A percentile compares a stretch with the other conserved stretches of the same genome.
Evolutionary conservation across 306 rosid genomes (phyloP).

Genomic region (Trifolium subterraneum): DNA sequence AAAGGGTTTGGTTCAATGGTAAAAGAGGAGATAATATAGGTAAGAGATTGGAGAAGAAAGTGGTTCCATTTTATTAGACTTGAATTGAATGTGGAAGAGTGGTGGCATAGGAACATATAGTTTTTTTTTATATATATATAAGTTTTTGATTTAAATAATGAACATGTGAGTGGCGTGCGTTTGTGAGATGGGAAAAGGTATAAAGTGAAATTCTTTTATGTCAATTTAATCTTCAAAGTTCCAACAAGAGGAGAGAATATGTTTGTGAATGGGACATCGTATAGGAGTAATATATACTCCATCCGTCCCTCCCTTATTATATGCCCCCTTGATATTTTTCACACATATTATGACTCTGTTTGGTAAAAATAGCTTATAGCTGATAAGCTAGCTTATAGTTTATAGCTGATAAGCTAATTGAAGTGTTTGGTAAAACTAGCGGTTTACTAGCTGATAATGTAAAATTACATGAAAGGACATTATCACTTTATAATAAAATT

Average conservation of each 20-base stretch:
- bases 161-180: slow-evolving; percentile 13
- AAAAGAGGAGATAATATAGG: slow-evolving; percentile 53
- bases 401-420: too few relatives aligned
- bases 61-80: slow-evolving; percentile 46
- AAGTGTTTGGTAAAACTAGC: too few relatives aligned
- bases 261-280: slow-evolving; percentile 19
- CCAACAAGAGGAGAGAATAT: slow-evolving; percentile 28
- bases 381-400: too few relatives aligned
- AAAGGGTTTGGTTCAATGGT: slow-evolving; percentile 40
- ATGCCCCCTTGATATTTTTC: too few relatives aligned
- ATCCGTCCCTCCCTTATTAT: too few relatives aligned
- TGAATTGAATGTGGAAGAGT: slow-evolving; percentile 29
- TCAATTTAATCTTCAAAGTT: slow-evolving; percentile 14
- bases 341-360: too few relatives aligned
- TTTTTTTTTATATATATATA: not conserved
- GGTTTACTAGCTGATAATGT: too few relatives aligned
- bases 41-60: slow-evolving; percentile 28
- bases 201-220: slow-evolving; percentile 42
- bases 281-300: too few relatives aligned
- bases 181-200: slow-evolving; percentile 35
- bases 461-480: too few relatives aligned
- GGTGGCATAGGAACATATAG: slow-evolving; percentile 31
- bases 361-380: too few relatives aligned
- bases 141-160: slow-evolving; percentile 15
- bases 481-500: too few relatives aligned